Conservation (phyloP, 495 filamentous ascomycete genomes). For the Daldinia bambusicola region DNA sequence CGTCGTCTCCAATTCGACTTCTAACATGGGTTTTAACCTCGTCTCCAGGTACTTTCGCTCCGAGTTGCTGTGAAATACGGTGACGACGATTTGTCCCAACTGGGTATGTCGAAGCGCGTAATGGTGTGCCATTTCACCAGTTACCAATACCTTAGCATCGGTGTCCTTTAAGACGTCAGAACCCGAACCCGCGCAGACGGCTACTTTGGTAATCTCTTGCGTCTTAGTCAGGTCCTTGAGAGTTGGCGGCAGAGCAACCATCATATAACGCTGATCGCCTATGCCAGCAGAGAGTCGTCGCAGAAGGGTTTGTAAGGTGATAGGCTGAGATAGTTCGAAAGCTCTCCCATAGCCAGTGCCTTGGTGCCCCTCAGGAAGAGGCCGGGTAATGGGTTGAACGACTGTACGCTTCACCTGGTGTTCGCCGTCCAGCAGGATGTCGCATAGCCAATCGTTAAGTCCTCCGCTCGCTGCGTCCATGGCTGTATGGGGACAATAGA, state of each 20-base stretch:
- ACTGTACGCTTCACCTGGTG: conserved; percentile 48
- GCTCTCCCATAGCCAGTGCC: conserved; percentile 81
- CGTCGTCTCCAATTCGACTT: conserved; percentile 56
- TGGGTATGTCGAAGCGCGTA: conserved; percentile 87
- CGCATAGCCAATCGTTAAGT: conserved; percentile 93
- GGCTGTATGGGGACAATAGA: conserved; percentile 95
- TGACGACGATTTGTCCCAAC: conserved; percentile 84
- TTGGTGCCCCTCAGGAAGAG: conserved; percentile 63
- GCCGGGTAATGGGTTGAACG: conserved; percentile 49
- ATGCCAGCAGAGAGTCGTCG: conserved; percentile 56
- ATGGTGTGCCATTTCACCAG: conserved; percentile 93
- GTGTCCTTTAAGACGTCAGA: conserved; percentile 74
- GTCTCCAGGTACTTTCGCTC: conserved; percentile 82
- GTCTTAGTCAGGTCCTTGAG: conserved; percentile 35
- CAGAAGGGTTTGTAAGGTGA: conserved; percentile 69
- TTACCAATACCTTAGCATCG: conserved; percentile 81
- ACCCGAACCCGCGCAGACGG: conserved; percentile 87
- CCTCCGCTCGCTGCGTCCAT: conserved; percentile 89
- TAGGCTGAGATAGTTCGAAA: conserved; percentile 68
- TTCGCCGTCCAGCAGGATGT: conserved; percentile 69
- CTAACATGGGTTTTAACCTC: conserved; percentile 73
- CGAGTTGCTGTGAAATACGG: conserved; percentile 90
- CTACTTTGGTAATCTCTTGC: conserved; percentile 65
- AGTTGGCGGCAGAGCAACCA: conserved; percentile 53
- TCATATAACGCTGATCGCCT: conserved; percentile 52